A percentile compares a stretch with the other conserved stretches of the same genome.
These are phyloP conservation scores for Trichoderma aggressivum DNA, from an alignment of 2,329 filamentous ascomycete species.

Conservation along the genomic window DNA sequence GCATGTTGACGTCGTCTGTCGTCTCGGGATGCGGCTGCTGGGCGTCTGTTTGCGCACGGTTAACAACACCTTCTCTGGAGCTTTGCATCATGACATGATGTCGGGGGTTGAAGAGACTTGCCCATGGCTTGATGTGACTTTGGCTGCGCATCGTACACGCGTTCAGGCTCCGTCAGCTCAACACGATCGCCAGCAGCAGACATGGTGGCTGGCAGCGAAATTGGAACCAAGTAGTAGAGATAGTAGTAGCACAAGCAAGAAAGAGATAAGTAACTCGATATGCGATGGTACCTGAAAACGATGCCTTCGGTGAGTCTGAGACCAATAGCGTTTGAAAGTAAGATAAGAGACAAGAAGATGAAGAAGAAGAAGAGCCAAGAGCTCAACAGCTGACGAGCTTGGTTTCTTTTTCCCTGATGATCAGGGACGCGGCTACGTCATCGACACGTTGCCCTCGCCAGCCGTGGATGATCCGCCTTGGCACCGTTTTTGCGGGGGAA, in stretches of 20 bases:
- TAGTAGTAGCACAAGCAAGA: background rate
- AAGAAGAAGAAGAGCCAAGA: background rate
- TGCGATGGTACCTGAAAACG: background rate
- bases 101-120: background rate
- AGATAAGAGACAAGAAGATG: background rate
- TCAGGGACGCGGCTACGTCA: slow-evolving; percentile 5
- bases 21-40: slow-evolving; percentile 24
- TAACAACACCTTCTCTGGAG: background rate
- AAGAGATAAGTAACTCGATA: background rate
- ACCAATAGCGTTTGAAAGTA: background rate
- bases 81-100: rapidly evolving
- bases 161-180: background rate
- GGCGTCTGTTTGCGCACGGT: background rate
- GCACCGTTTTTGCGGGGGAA: background rate
- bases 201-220: background rate
- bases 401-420: background rate
- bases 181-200: background rate
- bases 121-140: slow-evolving; percentile 14
- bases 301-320: background rate
- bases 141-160: slow-evolving; percentile 5
- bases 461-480: background rate
- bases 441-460: slow-evolving; percentile 4
- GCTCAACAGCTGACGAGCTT: background rate
- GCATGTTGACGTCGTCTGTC: slow-evolving; percentile 29
- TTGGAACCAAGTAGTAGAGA: background rate